A percentile compares a stretch with the other conserved stretches of the same genome.
Conservation (phyloP, 768 basidiomycete genomes). For the Mycena belliarum region DNA sequence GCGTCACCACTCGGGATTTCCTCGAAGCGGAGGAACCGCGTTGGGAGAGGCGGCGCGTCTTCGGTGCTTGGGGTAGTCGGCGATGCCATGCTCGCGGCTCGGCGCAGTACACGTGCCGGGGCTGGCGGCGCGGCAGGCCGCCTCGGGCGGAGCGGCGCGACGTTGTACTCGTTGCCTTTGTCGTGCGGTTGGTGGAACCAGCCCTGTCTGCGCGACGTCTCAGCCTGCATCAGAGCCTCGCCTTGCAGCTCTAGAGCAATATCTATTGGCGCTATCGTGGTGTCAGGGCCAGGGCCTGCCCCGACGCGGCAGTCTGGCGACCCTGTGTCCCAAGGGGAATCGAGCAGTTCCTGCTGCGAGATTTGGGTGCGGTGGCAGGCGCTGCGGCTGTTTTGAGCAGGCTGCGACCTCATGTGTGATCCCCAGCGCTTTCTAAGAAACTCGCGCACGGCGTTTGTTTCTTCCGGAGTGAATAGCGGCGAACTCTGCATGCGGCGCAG, state of each 20-base stretch:
- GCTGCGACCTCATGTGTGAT: background rate
- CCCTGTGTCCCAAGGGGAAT: constrained; percentile 19
- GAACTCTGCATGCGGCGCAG: constrained; percentile 47
- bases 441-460: constrained; percentile 27
- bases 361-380: background rate
- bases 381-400: background rate
- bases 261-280: background rate
- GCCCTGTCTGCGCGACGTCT: background rate
- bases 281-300: background rate
- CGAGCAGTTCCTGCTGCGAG: background rate
- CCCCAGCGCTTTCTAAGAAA: constrained; percentile 27
- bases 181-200: constrained; percentile 13
- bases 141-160: background rate
- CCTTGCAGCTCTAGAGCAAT: constrained; percentile 14
- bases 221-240: constrained; percentile 14
- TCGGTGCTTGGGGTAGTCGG: background rate
- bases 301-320: constrained; percentile 12
- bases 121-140: background rate
- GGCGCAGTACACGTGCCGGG: constrained; percentile 3
- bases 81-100: constrained; percentile 19
- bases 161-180: background rate
- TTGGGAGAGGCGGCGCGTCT: background rate
- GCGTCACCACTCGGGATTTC: background rate
- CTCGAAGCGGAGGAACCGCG: constrained; percentile 18
- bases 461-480: constrained; percentile 38